Evolutionary conservation across 495 filamentous ascomycete genomes (phyloP).

Genomic region (Neurospora sp.): DNA sequence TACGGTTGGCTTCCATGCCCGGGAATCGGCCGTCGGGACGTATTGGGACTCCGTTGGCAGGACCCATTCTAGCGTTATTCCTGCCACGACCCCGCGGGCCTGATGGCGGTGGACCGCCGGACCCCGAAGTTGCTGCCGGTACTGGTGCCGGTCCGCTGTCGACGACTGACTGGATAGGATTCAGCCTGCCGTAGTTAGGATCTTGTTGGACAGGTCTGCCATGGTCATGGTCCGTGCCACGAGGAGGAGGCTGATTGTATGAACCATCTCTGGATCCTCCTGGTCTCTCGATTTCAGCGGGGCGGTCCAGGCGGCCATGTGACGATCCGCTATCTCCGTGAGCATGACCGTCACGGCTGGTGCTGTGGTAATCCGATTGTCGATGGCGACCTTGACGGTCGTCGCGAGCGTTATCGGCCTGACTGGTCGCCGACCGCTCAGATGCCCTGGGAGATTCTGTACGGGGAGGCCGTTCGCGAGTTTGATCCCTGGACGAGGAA

Average conservation of each 20-base stretch:
- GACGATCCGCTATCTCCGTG: slow-evolving; percentile 18
- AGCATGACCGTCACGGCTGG: slow-evolving; percentile 26
- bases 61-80: slow-evolving; percentile 21
- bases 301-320: slow-evolving; percentile 22
- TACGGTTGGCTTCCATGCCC: slow-evolving; percentile 24
- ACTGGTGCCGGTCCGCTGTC: slow-evolving; percentile 18
- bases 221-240: slow-evolving; percentile 40
- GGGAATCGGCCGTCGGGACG: slow-evolving; percentile 28
- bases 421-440: slow-evolving; percentile 26
- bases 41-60: slow-evolving; percentile 22
- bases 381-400: slow-evolving; percentile 31
- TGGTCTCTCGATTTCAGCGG: slow-evolving; percentile 18
- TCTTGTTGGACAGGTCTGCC: slow-evolving; percentile 49
- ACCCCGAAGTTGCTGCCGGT: background rate
- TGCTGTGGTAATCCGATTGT: slow-evolving; percentile 28
- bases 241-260: slow-evolving; percentile 19
- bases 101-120: slow-evolving; percentile 48
- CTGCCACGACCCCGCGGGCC: slow-evolving; percentile 54
- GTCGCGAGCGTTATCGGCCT: slow-evolving; percentile 32
- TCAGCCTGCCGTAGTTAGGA: slow-evolving; percentile 51
- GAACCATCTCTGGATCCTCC: slow-evolving; percentile 23
- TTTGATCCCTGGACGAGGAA: slow-evolving; percentile 29
- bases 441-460: slow-evolving; percentile 41
- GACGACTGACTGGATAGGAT: slow-evolving; percentile 38
- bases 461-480: slow-evolving; percentile 29